These are phyloP conservation scores for Selaginella moellendorffii DNA, from an alignment of 75 land plant species.

Conservation along the genomic window DNA sequence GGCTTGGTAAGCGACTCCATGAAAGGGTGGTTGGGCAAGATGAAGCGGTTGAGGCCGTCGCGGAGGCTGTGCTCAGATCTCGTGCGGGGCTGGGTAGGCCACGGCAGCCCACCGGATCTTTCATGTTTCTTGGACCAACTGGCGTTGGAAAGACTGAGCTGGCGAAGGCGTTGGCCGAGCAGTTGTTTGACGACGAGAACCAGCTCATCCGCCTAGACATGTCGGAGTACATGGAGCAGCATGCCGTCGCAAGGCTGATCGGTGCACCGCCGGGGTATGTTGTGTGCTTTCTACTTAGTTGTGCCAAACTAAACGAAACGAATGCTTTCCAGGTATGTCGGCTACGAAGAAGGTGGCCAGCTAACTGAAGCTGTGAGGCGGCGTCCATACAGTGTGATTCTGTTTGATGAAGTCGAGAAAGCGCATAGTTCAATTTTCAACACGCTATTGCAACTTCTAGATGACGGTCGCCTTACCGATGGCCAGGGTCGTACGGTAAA, in stretches of 20 bases:
- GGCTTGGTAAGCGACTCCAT: conserved; percentile 66
- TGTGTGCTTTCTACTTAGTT: not conserved
- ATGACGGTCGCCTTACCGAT: conserved; percentile 94
- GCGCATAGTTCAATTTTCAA: conserved; percentile 28
- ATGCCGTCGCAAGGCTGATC: conserved; percentile 9
- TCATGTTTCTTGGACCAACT: conserved; percentile 91
- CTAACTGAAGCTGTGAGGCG: conserved; percentile 4
- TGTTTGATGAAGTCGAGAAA: conserved; percentile 16
- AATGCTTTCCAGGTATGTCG: conserved; percentile 56
- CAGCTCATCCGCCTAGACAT: conserved; percentile 12
- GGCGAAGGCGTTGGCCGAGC: conserved; percentile 95
- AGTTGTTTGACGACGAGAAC: conserved; percentile 93
- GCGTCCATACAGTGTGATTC: conserved; percentile 56
- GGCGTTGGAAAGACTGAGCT: conserved; percentile 98
- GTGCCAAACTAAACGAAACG: not conserved
- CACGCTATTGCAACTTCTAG: conserved; percentile 79
- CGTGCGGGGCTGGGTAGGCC: conserved; percentile 84
- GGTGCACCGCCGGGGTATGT: conserved; percentile 91
- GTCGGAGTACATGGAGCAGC: conserved; percentile 10
- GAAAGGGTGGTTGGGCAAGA: conserved; percentile 89
- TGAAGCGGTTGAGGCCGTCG: conserved; percentile 78
- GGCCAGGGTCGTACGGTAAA: conserved; percentile 95
- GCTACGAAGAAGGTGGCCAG: conserved; percentile 38
- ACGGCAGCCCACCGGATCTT: conserved; percentile 88
- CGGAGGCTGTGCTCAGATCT: conserved; percentile 81